Conservation (phyloP, 192 early-diverging fungal species). For the Thamnidium elegans region DNA sequence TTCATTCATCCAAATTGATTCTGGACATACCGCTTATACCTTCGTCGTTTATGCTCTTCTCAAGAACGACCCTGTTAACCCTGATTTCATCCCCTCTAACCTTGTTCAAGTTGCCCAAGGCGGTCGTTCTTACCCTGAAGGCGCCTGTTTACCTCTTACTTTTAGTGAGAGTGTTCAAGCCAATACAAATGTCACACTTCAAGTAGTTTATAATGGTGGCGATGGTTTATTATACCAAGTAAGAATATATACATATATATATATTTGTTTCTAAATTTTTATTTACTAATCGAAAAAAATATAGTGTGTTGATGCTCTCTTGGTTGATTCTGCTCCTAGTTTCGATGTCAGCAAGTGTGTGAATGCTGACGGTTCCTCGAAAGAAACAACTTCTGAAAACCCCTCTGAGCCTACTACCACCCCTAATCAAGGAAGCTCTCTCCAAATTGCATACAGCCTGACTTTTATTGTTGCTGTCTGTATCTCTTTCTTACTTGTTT, state of each 20-base stretch:
- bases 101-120: constrained; percentile 19
- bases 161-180: constrained; percentile 36
- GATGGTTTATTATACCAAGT: constrained; percentile 51
- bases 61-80: constrained; percentile 39
- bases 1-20: constrained; percentile 43
- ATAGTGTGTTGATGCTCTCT: too few relatives aligned
- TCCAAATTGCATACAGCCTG: too few relatives aligned
- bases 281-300: too few relatives aligned
- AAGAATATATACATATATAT: neutral
- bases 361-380: too few relatives aligned
- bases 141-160: constrained; percentile 41
- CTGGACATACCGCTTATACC: constrained; percentile 37
- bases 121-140: constrained; percentile 32
- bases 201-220: constrained; percentile 49
- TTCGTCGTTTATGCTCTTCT: constrained; percentile 42
- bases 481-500: too few relatives aligned
- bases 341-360: too few relatives aligned
- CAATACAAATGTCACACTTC: constrained; percentile 50
- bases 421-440: too few relatives aligned
- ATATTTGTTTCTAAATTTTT: neutral
- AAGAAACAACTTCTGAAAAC: too few relatives aligned
- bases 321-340: too few relatives aligned
- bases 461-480: too few relatives aligned
- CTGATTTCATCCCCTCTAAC: constrained; percentile 34
- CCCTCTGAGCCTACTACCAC: too few relatives aligned